Evolutionary conservation across 306 rosid species (phyloP), one percentile per base, ranked within the genome.

Genomic region (Citrullus colocynthis): DNA sequence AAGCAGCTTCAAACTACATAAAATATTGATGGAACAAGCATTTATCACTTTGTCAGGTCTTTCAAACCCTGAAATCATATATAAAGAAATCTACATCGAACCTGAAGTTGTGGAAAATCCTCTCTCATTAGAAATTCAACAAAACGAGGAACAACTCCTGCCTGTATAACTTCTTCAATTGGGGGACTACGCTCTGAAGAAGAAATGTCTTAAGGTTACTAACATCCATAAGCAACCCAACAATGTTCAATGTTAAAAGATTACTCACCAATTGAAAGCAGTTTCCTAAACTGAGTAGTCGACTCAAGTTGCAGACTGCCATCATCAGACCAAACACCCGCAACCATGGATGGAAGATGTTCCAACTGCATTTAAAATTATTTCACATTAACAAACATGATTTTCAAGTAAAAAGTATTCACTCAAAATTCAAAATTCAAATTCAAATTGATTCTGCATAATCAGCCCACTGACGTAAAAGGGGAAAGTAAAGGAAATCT

Each of bases 1-100:
- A 96, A 56, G 99, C 98, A 17, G 99, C 98, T 82, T 96, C 99
- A 81, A 96, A 96, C 99, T 92, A 84, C 82, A 89, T 7, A 57
- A 81, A 69, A 11, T 63, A 10, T 64, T 59, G 37, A 45, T 4
- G 67, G 18, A 62, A 82, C 52, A 28, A 73, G 56, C 4, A 18
- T 17, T 55, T 55, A 55, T 55, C 9, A 55, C 59, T 52, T 66
- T 24, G 55, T 73, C 16, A 61, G 24, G 63, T 57, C 42, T 16
- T 41, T 71, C 37, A 78, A 42, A 54, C 13, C 20, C 6, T 7
- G 37, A 56, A 14, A 7, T 57, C 5, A 17, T 1, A 20, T 13
- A 36, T 64, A 49, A 45, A 7, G 21, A 59, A 34, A 78, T 17
- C 11, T 52, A 17, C 41, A 54, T 74, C 80, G 78, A 42, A 93